Evolutionary conservation across 768 basidiomycete species (phyloP).

Genomic region (Pleurotus cornucopiae): DNA sequence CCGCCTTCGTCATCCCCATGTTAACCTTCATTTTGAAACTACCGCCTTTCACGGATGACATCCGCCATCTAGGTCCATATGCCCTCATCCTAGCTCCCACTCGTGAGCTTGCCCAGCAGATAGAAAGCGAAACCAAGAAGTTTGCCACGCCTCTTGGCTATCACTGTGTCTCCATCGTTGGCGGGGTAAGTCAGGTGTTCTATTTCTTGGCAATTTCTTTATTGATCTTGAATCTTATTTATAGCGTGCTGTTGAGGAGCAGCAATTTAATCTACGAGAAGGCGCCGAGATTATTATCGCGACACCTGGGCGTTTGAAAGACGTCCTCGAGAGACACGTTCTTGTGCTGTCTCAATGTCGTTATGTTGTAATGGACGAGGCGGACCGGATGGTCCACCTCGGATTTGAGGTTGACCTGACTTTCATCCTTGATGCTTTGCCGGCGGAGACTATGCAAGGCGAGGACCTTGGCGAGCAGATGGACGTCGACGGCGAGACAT

Average conservation of each 20-base stretch:
- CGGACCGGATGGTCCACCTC: conserved; percentile 97
- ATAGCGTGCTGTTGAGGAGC: conserved; percentile 91
- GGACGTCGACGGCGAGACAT: conserved; percentile 71
- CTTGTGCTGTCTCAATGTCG: conserved; percentile 95
- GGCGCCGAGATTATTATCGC: conserved; percentile 99
- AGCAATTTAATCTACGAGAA: conserved; percentile 95
- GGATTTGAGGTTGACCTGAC: conserved; percentile 95
- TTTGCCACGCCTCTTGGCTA: conserved; percentile 90
- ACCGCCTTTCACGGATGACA: conserved; percentile 87
- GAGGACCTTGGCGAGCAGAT: conserved; percentile 73
- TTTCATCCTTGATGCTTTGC: conserved; percentile 92
- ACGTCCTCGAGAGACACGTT: conserved; percentile 94
- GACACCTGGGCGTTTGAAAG: conserved; percentile 96
- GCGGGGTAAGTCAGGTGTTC: conserved; percentile 60
- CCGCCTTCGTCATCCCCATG: conserved; percentile 98
- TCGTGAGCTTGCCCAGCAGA: conserved; percentile 98
- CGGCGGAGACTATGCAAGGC: conserved; percentile 82
- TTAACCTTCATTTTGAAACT: conserved; percentile 87
- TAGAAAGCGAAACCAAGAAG: conserved; percentile 88
- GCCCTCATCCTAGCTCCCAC: conserved; percentile 92
- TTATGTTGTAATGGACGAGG: conserved; percentile 99
- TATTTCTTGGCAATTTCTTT: conserved; percentile 8
- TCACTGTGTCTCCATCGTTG: conserved; percentile 96
- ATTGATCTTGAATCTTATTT: conserved; percentile 10
- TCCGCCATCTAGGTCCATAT: conserved; percentile 90